These are phyloP conservation scores for Haplosporangium sp. DNA, from an alignment of 371 early-diverging fungal species.

Conservation along the genomic window DNA sequence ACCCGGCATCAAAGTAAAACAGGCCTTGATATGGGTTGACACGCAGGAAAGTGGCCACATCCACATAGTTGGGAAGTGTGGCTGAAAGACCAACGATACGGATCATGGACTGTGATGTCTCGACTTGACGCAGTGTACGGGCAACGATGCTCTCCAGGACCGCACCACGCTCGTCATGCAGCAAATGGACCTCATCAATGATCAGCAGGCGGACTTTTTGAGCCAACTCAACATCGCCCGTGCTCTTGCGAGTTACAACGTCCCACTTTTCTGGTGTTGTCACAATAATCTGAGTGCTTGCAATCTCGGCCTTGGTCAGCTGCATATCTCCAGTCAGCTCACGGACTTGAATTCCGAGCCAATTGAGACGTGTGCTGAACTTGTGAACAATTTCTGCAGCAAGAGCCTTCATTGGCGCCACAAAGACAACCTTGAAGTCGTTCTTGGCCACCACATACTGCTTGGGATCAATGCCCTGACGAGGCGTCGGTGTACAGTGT, in stretches of 20 bases:
- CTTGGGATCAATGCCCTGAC: conserved; percentile 71
- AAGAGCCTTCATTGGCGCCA: conserved; percentile 99
- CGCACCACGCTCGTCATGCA: conserved; percentile 98
- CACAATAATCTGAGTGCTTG: conserved; percentile 95
- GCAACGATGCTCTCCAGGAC: conserved; percentile 98
- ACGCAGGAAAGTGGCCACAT: conserved; percentile 95
- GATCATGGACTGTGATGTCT: conserved; percentile 93
- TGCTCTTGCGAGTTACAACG: conserved; percentile 96
- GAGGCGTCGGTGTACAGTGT: conserved; percentile 61
- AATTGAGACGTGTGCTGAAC: conserved; percentile 86
- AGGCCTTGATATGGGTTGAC: conserved; percentile 94
- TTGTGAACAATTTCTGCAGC: conserved; percentile 98
- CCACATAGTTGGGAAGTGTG: conserved; percentile 98
- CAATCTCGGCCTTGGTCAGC: conserved; percentile 91
- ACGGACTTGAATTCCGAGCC: conserved; percentile 87
- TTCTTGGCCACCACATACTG: conserved; percentile 81
- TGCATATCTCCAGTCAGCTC: conserved; percentile 99
- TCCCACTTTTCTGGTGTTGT: conserved; percentile 99
- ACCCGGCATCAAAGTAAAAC: conserved; percentile 96
- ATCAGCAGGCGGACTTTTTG: conserved; percentile 87
- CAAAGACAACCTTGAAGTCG: conserved; percentile 97
- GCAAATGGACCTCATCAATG: conserved; percentile 99
- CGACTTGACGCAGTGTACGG: conserved; percentile 93
- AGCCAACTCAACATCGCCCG: conserved; percentile 91
- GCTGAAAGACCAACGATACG: conserved; percentile 99